These are phyloP conservation scores for Phaseolus coccineus DNA, from an alignment of 331 rosid species.

Conservation along the genomic window DNA sequence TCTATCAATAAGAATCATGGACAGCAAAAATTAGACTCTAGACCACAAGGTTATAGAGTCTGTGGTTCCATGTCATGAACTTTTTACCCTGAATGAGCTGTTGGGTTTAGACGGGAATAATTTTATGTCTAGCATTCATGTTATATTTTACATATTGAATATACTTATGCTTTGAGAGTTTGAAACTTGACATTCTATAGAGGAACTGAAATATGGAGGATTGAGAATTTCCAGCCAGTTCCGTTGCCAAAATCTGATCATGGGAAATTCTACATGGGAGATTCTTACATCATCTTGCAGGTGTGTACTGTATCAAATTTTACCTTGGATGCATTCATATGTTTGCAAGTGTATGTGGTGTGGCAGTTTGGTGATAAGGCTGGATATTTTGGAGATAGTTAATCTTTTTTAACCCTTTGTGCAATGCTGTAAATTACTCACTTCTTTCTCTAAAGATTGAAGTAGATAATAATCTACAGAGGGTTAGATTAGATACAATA, in stretches of 20 bases:
- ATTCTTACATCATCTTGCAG: constrained; percentile 89
- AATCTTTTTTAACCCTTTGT: constrained; percentile 7
- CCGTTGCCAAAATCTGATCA: constrained; percentile 84
- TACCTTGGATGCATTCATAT: constrained; percentile 23
- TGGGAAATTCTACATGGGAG: constrained; percentile 93
- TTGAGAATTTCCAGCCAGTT: constrained; percentile 92
- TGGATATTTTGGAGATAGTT: constrained; percentile 25
- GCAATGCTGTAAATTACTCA: not conserved
- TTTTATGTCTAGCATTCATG: constrained; percentile 14
- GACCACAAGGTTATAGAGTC: constrained; percentile 18
- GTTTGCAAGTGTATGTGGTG: not conserved
- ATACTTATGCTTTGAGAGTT: constrained; percentile 42
- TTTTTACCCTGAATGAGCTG: constrained; percentile 14
- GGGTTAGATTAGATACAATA: constrained; percentile 28
- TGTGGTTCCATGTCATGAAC: constrained; percentile 18
- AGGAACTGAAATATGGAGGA: constrained; percentile 97
- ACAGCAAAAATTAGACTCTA: not conserved
- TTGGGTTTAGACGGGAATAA: not conserved
- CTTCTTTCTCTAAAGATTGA: constrained; percentile 5
- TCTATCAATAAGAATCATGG: not conserved
- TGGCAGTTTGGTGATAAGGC: not conserved
- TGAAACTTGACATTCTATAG: constrained; percentile 70
- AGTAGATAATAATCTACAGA: not conserved
- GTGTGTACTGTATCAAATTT: constrained; percentile 50
- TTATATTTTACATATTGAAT: constrained; percentile 32